Base-by-base conservation (phyloP, 169 alveolate species). In the Blepharisma undulans region DNA sequence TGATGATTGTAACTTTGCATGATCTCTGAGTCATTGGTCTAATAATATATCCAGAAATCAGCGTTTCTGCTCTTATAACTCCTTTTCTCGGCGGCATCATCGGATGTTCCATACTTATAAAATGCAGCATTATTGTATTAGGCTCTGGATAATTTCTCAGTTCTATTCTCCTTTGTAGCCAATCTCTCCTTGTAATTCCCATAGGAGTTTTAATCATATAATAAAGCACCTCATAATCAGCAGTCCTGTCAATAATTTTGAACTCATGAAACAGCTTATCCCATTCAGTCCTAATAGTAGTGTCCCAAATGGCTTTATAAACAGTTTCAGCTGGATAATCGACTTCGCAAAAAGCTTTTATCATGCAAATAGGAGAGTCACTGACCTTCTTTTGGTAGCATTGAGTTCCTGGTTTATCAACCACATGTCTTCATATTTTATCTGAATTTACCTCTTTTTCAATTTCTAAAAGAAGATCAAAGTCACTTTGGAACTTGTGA, bases 161-260 rank as follows among this genome's bases (percentile, higher is more conserved):
- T 25, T 92, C 87, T 87, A 93, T 93, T 88, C 98, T 92, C 76
- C 92, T 90, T 77, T 96, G 97, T 16, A 96, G 94, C 92, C 95
- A 96, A 60, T 96, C 98, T 85, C 98, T 92, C 71, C 93, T 94
- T 19, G 95, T 79, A 29, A 96, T 86, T 29, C 97, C 94, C 76
- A 95, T 92, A 16, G 98, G 98, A n/a, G 98, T 93, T 92, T 96
- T 96, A 29, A 96, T 92, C 76, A 92, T 82, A 93, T 94, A 95
- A 86, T 95, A 95, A 33, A 96, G 77, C 10, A 95, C 92, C 6
- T 91, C 95, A 36, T 94, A 84, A 76, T 86, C 93, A 25, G 95
- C 93, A 80, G 91, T 90, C 27, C 90, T 91, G 72, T 96, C 95
- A 1, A 96, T 94, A 6, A 94, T 91, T 86, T 85, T 93, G 87